Conservation (phyloP, 2,329 filamentous ascomycete genomes). For the Cladosporium sp. region DNA sequence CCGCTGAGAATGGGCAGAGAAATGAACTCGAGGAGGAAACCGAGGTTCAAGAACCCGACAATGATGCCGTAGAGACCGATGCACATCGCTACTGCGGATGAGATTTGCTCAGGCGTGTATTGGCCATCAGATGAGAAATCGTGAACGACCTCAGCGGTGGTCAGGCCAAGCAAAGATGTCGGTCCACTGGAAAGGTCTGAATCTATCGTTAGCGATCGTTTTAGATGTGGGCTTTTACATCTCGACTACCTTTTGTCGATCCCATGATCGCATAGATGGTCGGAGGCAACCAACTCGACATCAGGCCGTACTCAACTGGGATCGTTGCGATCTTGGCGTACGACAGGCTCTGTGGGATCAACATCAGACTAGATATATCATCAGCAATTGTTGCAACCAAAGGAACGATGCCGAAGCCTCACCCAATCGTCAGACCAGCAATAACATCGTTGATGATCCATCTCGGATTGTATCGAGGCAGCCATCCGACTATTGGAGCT, state of each 20-base stretch:
- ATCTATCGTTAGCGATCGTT: constrained; percentile 9
- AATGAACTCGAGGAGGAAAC: constrained; percentile 63
- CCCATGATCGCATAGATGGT: constrained; percentile 58
- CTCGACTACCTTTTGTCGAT: constrained; percentile 52
- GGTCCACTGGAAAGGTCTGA: constrained; percentile 59
- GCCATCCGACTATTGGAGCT: constrained; percentile 59
- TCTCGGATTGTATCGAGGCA: constrained; percentile 57
- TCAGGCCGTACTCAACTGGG: constrained; percentile 57
- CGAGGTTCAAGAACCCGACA: constrained; percentile 59
- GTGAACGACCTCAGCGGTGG: constrained; percentile 58
- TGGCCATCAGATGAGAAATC: constrained; percentile 45
- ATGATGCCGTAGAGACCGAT: constrained; percentile 59
- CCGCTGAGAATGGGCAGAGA: constrained; percentile 61
- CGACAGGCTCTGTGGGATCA: constrained; percentile 59
- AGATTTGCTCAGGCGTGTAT: constrained; percentile 53
- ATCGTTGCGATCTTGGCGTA: constrained; percentile 61
- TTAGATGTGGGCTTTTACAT: neutral
- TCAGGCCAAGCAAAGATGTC: constrained; percentile 60
- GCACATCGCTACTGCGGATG: constrained; percentile 59
- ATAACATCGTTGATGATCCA: constrained; percentile 61
- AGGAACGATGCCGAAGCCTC: constrained; percentile 37
- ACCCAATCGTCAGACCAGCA: constrained; percentile 56
- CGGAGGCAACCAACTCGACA: constrained; percentile 57
- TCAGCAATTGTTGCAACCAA: neutral
- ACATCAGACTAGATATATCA: constrained; percentile 20